Conservation (phyloP, 768 basidiomycete species). For the Lepiota brunneoincarnata region DNA sequence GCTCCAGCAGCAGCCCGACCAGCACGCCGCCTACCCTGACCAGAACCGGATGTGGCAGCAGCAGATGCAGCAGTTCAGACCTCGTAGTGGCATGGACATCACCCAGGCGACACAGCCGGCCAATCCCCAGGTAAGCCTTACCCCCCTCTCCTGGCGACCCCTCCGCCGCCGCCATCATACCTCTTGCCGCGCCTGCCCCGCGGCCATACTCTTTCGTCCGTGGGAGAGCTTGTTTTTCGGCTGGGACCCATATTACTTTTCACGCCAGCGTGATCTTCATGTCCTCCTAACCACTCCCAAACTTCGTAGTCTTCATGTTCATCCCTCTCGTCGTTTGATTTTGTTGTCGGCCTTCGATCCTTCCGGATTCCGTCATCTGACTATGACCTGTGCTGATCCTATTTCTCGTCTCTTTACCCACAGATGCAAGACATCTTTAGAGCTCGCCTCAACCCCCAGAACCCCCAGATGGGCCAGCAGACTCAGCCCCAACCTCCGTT, state of each 20-base stretch:
- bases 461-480: slow-evolving; percentile 41
- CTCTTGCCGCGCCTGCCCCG: slow-evolving; percentile 8
- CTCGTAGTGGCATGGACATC: slow-evolving; percentile 39
- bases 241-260: slow-evolving; percentile 4
- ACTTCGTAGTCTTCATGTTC: not conserved
- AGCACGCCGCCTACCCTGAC: slow-evolving; percentile 47
- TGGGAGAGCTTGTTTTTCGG: slow-evolving; percentile 9
- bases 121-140: slow-evolving; percentile 45
- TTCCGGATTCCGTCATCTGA: slow-evolving; percentile 17
- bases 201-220: not conserved
- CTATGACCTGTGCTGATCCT: slow-evolving; percentile 18
- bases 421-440: slow-evolving; percentile 11
- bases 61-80: slow-evolving; percentile 46
- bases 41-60: slow-evolving; percentile 57
- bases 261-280: not conserved
- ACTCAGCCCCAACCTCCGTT: slow-evolving; percentile 43
- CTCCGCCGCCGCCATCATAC: slow-evolving; percentile 1
- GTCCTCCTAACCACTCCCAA: not conserved
- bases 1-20: slow-evolving; percentile 39
- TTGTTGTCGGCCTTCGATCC: slow-evolving; percentile 15
- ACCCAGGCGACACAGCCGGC: slow-evolving; percentile 29
- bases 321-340: slow-evolving; percentile 18
- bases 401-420: slow-evolving; percentile 19
- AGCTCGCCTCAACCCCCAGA: slow-evolving; percentile 30
- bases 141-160: slow-evolving; percentile 14